Percentiles rank a stretch among this genome's conserved stretches.
Evolutionary conservation across 768 basidiomycete species (phyloP).

Genomic region (Phanerochaete carnosa): DNA sequence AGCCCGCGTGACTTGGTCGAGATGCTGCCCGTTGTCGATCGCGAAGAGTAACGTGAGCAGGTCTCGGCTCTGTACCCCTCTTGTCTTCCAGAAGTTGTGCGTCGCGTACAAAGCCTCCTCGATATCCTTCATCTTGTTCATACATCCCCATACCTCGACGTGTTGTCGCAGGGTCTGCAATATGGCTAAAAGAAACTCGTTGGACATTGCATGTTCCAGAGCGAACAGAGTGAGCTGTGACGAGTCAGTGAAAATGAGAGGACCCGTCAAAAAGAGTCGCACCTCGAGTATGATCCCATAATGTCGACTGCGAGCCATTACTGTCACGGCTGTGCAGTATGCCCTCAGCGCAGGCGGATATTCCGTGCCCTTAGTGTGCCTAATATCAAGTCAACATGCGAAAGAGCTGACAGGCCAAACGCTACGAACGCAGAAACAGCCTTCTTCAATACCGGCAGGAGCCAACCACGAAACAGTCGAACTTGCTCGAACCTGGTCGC

Average conservation of each 20-base stretch:
- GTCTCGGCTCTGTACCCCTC: constrained; percentile 62
- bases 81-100: constrained; percentile 59
- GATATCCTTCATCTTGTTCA: constrained; percentile 58
- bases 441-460: constrained; percentile 65
- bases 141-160: constrained; percentile 73
- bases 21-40: constrained; percentile 58
- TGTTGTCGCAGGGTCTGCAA: constrained; percentile 74
- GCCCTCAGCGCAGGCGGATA: constrained; percentile 23
- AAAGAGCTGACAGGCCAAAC: neutral
- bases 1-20: constrained; percentile 53
- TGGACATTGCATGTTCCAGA: constrained; percentile 48
- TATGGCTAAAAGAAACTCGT: constrained; percentile 54
- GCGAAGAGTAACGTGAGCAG: constrained; percentile 62
- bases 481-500: constrained; percentile 77
- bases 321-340: constrained; percentile 54
- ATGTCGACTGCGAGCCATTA: constrained; percentile 60
- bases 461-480: constrained; percentile 66
- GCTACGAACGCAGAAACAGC: constrained; percentile 44
- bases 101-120: constrained; percentile 57
- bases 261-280: constrained; percentile 19
- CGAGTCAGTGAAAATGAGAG: neutral
- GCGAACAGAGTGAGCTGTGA: constrained; percentile 34
- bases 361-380: neutral
- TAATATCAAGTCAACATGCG: too few relatives aligned
- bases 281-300: constrained; percentile 73